Base-by-base conservation (phyloP, 2,329 filamentous ascomycete genomes). In the Phyllosticta ampelicida region DNA sequence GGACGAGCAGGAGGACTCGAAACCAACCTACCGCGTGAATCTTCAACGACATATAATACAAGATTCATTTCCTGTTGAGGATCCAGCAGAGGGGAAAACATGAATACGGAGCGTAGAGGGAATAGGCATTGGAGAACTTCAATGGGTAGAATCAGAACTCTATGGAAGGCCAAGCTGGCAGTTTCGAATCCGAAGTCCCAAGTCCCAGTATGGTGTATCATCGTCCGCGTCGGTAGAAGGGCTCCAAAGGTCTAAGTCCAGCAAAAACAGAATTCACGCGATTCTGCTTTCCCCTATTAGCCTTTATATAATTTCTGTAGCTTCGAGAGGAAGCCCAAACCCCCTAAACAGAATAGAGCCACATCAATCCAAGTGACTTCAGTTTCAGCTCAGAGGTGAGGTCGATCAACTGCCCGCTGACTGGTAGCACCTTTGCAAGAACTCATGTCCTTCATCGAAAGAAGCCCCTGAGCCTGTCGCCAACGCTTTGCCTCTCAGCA, bases 391-490 rank as follows among this genome's bases (percentile, higher is more conserved):
- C 36, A 4, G 6, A 4, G 36, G n/a, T 16, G 36, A 16, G 36
- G 6, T 44, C 13, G 3, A 16, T 16, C 30, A 11, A 11, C 4
- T 13, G 30, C 9, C n/a, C 30, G 6, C 23, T 44, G 2, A 6
- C 2, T 6, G 3, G 36, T 44, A 8, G 13, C 13, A 44, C 23
- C 23, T 44, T n/a, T 44, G 36, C 13, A 44, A 16, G 16, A 44
- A 4, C 36, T 44, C 36, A 36, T 10, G 36, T 8, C 36, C n/a
- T n/a, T 44, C 36, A 44, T 44, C 55, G 50, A 20, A 57, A 57
- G 13, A 57, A 51, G 20, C 49, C 53, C 29, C 55, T 48, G 19
- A 57, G 55, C 10, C 55, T 30, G 29, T 57, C 55, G 52, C 55
- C 55, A 16, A 57, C 52, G 16, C 55, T 51, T 28, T 50, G 55